A percentile compares a stretch with the other conserved stretches of the same genome.
Conservation (phyloP, 768 basidiomycete species). For the Symmetrospora coprosmae region DNA sequence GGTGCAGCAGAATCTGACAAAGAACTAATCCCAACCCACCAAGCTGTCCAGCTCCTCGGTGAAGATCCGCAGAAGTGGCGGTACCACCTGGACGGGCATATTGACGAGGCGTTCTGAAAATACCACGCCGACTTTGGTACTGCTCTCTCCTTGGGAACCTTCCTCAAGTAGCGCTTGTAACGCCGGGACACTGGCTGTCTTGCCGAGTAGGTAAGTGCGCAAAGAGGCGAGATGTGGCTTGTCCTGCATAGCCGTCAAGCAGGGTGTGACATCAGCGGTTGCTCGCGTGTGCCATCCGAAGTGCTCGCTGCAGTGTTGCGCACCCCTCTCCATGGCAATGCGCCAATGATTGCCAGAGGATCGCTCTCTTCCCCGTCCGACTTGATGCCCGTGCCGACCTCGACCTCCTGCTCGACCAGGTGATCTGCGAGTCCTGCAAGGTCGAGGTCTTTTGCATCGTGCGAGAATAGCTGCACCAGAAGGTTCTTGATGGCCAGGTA, state of each 20-base stretch:
- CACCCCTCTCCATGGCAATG: not conserved
- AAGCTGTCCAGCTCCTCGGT: conserved; percentile 64
- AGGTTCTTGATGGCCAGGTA: conserved; percentile 55
- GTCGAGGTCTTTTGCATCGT: conserved; percentile 61
- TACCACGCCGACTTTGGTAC: conserved; percentile 55
- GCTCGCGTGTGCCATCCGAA: not conserved
- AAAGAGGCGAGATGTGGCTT: conserved; percentile 58
- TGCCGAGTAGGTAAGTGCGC: conserved; percentile 53
- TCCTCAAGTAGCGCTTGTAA: conserved; percentile 1
- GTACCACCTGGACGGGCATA: conserved; percentile 84
- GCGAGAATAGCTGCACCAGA: conserved; percentile 48
- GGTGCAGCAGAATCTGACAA: too few species aligned
- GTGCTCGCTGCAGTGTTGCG: not conserved
- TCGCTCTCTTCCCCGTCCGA: conserved; percentile 79
- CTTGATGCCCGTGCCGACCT: conserved; percentile 78
- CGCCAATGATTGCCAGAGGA: conserved; percentile 55
- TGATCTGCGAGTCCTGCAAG: conserved; percentile 64
- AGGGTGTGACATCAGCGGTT: not conserved
- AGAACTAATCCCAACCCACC: too few species aligned
- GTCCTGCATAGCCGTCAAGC: conserved; percentile 43
- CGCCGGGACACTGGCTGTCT: conserved; percentile 27
- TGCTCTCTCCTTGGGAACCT: conserved; percentile 28
- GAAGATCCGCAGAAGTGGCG: conserved; percentile 85
- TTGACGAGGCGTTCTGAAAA: conserved; percentile 81
- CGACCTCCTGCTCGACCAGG: conserved; percentile 53